Conservation (phyloP, 192 early-diverging fungal genomes). For the Neocallimastix lanati region DNA sequence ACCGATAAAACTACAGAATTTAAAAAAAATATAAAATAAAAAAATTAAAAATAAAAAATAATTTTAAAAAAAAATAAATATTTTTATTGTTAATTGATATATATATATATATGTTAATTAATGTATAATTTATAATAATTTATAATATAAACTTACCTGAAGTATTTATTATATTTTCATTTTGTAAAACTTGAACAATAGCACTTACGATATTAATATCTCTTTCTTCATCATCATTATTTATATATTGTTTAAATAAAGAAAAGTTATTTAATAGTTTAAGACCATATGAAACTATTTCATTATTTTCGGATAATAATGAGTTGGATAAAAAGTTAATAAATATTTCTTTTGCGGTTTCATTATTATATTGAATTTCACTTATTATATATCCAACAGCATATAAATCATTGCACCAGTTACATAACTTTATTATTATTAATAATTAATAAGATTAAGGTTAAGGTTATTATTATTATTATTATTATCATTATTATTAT, state of each 20-base stretch:
- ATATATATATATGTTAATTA: too few species aligned
- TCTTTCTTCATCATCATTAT: neutral
- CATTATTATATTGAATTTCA: neutral
- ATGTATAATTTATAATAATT: too few species aligned
- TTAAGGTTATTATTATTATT: too few species aligned
- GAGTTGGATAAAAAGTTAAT: neutral
- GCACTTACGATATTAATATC: neutral
- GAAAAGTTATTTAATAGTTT: neutral
- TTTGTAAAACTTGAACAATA: neutral
- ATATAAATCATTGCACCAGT: neutral
- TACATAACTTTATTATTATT: neutral
- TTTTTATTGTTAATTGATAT: too few species aligned
- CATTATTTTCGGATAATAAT: neutral
- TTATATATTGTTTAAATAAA: neutral
- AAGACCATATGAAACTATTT: neutral
- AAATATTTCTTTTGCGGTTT: neutral
- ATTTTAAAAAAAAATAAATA: too few species aligned
- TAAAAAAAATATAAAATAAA: too few species aligned
- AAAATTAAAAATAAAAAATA: too few species aligned
- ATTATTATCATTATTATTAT: too few species aligned
- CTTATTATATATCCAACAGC: neutral
- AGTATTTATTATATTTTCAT: neutral
- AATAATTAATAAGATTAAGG: too few species aligned
- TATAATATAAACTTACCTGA: neutral
- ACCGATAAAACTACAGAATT: neutral